Percentiles rank a stretch among this genome's conserved stretches.
Evolutionary conservation across 129 eudicot species (phyloP).

Genomic region (Centrapalus pauciflorus): DNA sequence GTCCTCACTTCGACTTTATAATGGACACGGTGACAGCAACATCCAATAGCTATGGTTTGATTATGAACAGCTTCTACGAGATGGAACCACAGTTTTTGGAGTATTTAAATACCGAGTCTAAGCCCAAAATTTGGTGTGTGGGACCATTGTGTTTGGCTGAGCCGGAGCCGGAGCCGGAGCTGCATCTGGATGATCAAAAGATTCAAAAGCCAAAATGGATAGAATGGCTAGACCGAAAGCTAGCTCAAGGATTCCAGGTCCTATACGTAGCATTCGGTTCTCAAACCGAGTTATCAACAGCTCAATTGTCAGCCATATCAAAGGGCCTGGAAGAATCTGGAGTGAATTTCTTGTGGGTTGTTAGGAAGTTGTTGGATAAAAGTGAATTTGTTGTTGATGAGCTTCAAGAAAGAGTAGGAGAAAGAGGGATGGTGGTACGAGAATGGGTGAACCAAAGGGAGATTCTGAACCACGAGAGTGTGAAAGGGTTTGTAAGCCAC

Average conservation of each 20-base stretch:
- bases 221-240: constrained; percentile 51
- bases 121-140: constrained; percentile 21
- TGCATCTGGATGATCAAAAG: no score
- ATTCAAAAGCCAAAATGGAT: constrained; percentile 36
- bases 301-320: constrained; percentile 43
- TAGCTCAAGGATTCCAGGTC: constrained; percentile 28
- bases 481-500: constrained; percentile 65
- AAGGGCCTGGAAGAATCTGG: constrained; percentile 47
- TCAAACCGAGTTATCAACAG: constrained; percentile 42
- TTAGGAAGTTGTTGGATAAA: constrained; percentile 31
- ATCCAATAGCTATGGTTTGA: constrained; percentile 19
- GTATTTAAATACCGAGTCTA: not conserved
- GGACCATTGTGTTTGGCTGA: constrained; percentile 23
- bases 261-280: constrained; percentile 64
- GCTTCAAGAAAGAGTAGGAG: constrained; percentile 41
- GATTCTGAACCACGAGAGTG: constrained; percentile 44
- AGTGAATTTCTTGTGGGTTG: constrained; percentile 57
- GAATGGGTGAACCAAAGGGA: constrained; percentile 66
- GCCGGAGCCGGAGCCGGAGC: no score
- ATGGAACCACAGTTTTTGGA: constrained; percentile 21
- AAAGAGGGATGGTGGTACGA: constrained; percentile 48
- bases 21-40: not conserved
- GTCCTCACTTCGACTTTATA: constrained; percentile 1
- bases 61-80: constrained; percentile 26
- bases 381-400: constrained; percentile 21